Evolutionary conservation across 257 asterid genomes (phyloP).

Genomic region (Penstemon newberryi): DNA sequence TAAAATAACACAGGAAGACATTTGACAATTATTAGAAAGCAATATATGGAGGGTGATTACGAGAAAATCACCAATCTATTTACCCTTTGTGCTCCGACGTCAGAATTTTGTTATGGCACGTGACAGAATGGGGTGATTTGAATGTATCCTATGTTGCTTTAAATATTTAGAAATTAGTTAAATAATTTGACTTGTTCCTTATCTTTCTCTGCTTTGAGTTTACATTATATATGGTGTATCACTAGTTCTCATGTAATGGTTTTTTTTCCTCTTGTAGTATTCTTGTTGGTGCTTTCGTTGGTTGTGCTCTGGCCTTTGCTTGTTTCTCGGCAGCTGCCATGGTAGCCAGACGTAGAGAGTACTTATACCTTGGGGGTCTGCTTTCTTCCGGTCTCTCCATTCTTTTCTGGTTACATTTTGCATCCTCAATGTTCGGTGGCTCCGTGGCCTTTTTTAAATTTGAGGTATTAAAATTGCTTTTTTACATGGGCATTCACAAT

Average conservation of each 20-base stretch:
- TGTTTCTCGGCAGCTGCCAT: constrained; percentile 99
- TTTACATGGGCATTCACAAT: background rate
- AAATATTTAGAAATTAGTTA: too few species aligned
- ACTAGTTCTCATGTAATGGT: constrained; percentile 2
- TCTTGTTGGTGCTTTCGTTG: constrained; percentile 72
- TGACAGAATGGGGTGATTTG: too few species aligned
- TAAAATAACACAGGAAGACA: too few species aligned
- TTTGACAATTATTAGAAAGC: too few species aligned
- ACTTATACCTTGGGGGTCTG: constrained; percentile 76
- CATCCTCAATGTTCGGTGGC: constrained; percentile 84
- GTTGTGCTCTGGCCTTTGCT: constrained; percentile 88
- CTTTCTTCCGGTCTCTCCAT: constrained; percentile 89
- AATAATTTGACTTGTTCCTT: too few species aligned
- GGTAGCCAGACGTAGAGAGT: constrained; percentile 93
- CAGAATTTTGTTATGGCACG: too few species aligned
- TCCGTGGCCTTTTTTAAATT: constrained; percentile 79
- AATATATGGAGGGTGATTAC: too few species aligned
- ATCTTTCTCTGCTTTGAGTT: too few species aligned
- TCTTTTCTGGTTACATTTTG: constrained; percentile 90
- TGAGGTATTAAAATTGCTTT: constrained; percentile 54
- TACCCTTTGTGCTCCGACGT: too few species aligned
- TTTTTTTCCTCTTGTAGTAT: constrained; percentile 49
- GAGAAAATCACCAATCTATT: too few species aligned
- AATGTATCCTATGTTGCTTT: too few species aligned
- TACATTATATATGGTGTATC: too few species aligned